These are phyloP conservation scores for Erysimum cheiranthoides DNA, from an alignment of 345 rosid species.

Conservation along the genomic window DNA sequence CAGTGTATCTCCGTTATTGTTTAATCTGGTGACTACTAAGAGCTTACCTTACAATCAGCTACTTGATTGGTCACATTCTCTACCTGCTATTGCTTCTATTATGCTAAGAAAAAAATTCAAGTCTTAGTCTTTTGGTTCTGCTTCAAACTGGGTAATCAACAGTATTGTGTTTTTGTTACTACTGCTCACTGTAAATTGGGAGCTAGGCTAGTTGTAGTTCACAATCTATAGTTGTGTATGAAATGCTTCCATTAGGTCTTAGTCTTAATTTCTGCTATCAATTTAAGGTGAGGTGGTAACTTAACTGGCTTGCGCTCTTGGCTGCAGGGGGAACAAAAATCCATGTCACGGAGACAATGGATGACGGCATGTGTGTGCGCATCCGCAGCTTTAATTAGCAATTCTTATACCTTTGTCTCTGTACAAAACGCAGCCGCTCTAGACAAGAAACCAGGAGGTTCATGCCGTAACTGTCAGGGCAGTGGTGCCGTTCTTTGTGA, in stretches of 20 bases:
- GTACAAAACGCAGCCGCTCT: conserved; percentile 52
- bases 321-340: conserved; percentile 52
- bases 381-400: conserved; percentile 58
- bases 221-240: background rate
- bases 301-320: conserved; percentile 14
- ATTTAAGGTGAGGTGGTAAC: background rate
- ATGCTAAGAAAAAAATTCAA: background rate
- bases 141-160: background rate
- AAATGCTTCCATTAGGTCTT: background rate
- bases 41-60: background rate
- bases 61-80: background rate
- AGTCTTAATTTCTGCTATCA: background rate
- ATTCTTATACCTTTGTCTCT: conserved; percentile 50
- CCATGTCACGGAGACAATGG: conserved; percentile 69
- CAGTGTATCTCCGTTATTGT: conserved; percentile 15
- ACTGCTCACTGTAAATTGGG: background rate
- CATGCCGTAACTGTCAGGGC: conserved; percentile 83
- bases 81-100: background rate
- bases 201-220: conserved; percentile 14
- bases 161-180: background rate
- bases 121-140: conserved; percentile 15
- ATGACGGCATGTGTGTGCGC: conserved; percentile 69
- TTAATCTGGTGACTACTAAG: background rate
- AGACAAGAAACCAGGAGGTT: conserved; percentile 68
- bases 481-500: conserved; percentile 89